A percentile compares a stretch with the other conserved stretches of the same genome.
These are phyloP conservation scores for Diplodia intermedia DNA, from an alignment of 2,329 filamentous ascomycete species.

Conservation along the genomic window DNA sequence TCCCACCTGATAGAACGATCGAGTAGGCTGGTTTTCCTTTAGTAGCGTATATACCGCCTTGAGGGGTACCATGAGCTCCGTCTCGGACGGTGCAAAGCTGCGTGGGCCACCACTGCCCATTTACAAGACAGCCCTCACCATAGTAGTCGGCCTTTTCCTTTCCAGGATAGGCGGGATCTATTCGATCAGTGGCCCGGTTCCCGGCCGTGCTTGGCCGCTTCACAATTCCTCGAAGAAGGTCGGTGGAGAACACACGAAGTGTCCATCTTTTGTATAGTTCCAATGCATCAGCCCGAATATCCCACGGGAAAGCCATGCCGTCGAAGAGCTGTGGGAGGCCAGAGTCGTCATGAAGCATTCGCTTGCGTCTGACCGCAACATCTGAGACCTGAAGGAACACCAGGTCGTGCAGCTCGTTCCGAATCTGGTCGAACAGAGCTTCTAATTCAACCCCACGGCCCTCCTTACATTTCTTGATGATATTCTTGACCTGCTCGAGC, in stretches of 20 bases:
- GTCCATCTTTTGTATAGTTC: slow-evolving; percentile 58
- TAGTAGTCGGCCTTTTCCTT: slow-evolving; percentile 42
- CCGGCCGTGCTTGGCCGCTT: slow-evolving; percentile 28
- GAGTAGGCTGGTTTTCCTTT: slow-evolving; percentile 58
- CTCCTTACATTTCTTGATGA: background rate
- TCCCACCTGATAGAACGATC: slow-evolving; percentile 59
- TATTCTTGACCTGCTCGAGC: background rate
- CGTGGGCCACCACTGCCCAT: slow-evolving; percentile 63
- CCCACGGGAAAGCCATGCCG: slow-evolving; percentile 50
- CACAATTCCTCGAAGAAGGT: slow-evolving; percentile 56
- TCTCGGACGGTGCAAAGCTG: slow-evolving; percentile 60
- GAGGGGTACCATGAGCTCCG: slow-evolving; percentile 60
- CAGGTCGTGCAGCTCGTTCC: slow-evolving; percentile 49
- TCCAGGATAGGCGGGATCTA: slow-evolving; percentile 39
- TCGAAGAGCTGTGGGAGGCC: slow-evolving; percentile 54
- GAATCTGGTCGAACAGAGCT: slow-evolving; percentile 43
- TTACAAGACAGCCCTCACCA: slow-evolving; percentile 52
- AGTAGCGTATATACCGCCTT: slow-evolving; percentile 61
- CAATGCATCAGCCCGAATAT: slow-evolving; percentile 56
- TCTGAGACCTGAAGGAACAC: slow-evolving; percentile 47
- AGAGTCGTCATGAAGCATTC: slow-evolving; percentile 46
- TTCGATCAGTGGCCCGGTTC: slow-evolving; percentile 40
- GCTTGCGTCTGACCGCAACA: slow-evolving; percentile 43
- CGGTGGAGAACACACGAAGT: slow-evolving; percentile 49
- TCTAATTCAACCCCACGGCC: background rate